phyloP scores from a whole-genome alignment of 108 stramenopile genomes.

The Skeletonema costatum region DNA sequence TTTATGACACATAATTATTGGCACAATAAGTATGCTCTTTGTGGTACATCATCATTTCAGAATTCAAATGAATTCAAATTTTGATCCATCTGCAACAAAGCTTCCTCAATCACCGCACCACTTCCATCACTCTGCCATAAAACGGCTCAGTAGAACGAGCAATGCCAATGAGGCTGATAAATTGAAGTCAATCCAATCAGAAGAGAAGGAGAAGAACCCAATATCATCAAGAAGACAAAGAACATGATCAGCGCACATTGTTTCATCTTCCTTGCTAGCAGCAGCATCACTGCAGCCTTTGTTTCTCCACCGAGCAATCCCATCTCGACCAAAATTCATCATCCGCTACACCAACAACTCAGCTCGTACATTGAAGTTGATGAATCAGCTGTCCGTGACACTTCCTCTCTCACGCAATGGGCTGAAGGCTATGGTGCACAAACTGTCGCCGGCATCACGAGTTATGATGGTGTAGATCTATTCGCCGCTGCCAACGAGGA shows the following conservation, averaged over 20 bases:
- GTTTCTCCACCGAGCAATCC: neutral
- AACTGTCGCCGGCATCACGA: neutral
- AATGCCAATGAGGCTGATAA: neutral
- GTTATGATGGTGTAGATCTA: slow-evolving; percentile 16
- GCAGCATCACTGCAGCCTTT: neutral
- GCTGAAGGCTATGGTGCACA: neutral
- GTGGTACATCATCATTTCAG: too few relatives aligned
- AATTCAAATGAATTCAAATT: neutral
- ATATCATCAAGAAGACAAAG: neutral
- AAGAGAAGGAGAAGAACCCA: too few relatives aligned
- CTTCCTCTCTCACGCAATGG: neutral
- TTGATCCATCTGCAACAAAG: neutral
- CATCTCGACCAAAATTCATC: neutral
- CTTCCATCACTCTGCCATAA: neutral
- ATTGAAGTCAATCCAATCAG: neutral
- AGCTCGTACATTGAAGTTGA: neutral
- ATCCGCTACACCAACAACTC: neutral
- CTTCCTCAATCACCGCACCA: neutral
- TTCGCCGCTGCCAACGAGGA: slow-evolving; percentile 40
- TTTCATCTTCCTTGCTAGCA: neutral
- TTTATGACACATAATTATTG: too few relatives aligned
- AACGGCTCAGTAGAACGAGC: neutral
- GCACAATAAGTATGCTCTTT: neutral
- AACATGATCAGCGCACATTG: neutral
- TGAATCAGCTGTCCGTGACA: neutral